Evolutionary conservation across 441 rosid genomes (phyloP).

Genomic region (Jatropha multifida): DNA sequence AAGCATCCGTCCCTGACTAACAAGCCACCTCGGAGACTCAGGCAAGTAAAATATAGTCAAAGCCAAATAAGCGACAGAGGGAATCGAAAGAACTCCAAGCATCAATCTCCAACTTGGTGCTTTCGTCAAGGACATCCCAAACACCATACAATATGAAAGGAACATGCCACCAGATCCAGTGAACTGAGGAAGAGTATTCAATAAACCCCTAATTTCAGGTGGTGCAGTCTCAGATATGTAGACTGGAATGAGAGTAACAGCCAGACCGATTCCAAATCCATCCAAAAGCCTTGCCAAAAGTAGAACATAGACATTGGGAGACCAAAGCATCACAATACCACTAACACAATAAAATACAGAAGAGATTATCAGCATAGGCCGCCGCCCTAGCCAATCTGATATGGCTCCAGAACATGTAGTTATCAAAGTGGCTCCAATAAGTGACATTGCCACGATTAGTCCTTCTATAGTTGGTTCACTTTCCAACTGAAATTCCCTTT

Average conservation of each 20-base stretch:
- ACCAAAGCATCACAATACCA: constrained; percentile 74
- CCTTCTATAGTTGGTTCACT: constrained; percentile 68
- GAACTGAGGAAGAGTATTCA: constrained; percentile 84
- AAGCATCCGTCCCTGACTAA: constrained; percentile 75
- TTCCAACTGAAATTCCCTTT: constrained; percentile 63
- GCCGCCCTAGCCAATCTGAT: constrained; percentile 69
- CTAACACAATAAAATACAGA: constrained; percentile 63
- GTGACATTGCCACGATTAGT: constrained; percentile 74
- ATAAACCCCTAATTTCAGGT: constrained; percentile 72
- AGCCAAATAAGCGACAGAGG: constrained; percentile 50
- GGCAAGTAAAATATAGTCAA: constrained; percentile 67
- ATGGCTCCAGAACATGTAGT: constrained; percentile 73
- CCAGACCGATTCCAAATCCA: constrained; percentile 79
- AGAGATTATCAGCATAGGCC: constrained; percentile 67
- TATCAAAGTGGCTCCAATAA: constrained; percentile 73
- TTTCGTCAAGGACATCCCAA: constrained; percentile 65
- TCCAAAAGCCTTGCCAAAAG: constrained; percentile 76
- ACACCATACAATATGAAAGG: constrained; percentile 74
- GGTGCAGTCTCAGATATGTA: constrained; percentile 93
- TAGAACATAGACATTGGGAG: constrained; percentile 76
- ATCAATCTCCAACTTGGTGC: constrained; percentile 79
- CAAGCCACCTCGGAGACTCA: constrained; percentile 96
- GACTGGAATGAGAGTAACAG: constrained; percentile 69
- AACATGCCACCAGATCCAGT: constrained; percentile 83
- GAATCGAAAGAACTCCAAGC: constrained; percentile 77